phyloP scores from a whole-genome alignment of 1,139 yeast genomes.

The Suhomyces panamericanus region DNA sequence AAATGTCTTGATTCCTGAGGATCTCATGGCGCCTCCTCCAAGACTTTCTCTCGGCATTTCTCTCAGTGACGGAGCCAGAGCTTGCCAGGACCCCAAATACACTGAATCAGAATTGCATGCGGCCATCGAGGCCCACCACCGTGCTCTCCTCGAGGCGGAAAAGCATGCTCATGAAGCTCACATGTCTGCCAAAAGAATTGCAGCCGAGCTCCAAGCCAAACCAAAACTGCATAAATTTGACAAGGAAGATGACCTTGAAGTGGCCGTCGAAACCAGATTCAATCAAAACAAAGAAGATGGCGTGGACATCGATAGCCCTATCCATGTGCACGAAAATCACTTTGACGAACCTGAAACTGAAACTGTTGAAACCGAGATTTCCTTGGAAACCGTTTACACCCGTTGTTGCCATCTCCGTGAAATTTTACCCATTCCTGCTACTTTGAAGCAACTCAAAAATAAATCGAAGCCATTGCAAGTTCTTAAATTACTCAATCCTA shows the following conservation, averaged over 20 bases:
- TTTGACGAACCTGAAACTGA: constrained; percentile 35
- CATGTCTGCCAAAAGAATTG: constrained; percentile 64
- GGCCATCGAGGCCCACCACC: constrained; percentile 59
- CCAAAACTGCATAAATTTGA: constrained; percentile 12
- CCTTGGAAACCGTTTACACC: constrained; percentile 77
- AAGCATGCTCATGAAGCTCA: constrained; percentile 79
- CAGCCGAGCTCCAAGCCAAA: constrained; percentile 41
- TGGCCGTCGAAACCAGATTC: constrained; percentile 17
- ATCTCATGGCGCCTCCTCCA: constrained; percentile 61
- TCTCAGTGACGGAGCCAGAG: constrained; percentile 31
- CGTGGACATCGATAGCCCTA: constrained; percentile 53
- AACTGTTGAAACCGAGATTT: constrained; percentile 30
- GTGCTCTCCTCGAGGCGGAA: constrained; percentile 59
- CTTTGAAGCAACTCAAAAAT: constrained; percentile 77
- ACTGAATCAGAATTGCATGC: constrained; percentile 51
- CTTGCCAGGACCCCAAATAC: constrained; percentile 33
- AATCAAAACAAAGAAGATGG: constrained; percentile 22
- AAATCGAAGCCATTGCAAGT: constrained; percentile 75
- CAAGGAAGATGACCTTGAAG: constrained; percentile 23
- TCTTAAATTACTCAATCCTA: constrained; percentile 79
- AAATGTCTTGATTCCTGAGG: constrained; percentile 75
- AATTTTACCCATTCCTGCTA: constrained; percentile 89
- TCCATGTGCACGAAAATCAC: constrained; percentile 68
- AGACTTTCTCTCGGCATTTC: constrained; percentile 65
- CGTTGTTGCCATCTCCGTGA: constrained; percentile 92